Base-by-base conservation (phyloP, 495 filamentous ascomycete species). In the Apiosordaria backusii region DNA sequence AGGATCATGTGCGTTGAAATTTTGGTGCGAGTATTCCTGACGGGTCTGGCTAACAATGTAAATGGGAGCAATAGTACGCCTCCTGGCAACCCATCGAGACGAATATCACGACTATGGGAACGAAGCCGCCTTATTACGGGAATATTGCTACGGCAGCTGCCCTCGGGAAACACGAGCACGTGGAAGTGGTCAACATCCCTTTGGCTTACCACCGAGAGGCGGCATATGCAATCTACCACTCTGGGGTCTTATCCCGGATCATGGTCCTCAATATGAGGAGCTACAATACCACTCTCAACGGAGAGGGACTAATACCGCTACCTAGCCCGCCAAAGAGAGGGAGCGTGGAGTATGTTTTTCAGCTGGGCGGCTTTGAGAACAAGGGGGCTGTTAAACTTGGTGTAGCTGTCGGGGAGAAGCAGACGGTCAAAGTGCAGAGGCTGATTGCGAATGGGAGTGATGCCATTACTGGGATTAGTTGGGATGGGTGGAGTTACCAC, bases 111-210 rank as follows among this genome's bases (percentile, higher is more conserved):
- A 76, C 76, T 5, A 74, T 81, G 4, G 88, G 87, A 16, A 90
- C 88, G 40, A 88, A 87, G 70, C 73, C 88, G 0, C 87, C 88
- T 0, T 90, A 89, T 73, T 90, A 90, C 73, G 88, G 87, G 19
- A 86, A 84, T 71, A 77, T 88, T 35, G 83, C 83, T 54, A 85
- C 86, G 0, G 86, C 88, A 4, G 80, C 84, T 4, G 80, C 86
- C 70, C 72, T 90, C 9, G 82, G 83, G 16, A 25, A 16, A 35
- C 4, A 13, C 10, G 35, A 45, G 35, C 10, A 13, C 9, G 35
- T 45, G 57, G 75, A 70, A 25, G 76, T 84, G n/a, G 70, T 72
- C 27, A 79, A 82, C 63, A 67, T 86, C 13, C 79, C 79, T 10
- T 71, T 85, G 57, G 24, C 77, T 0, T 76, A 81, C 23, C 76